Evolutionary conservation across 768 basidiomycete genomes (phyloP).

Genomic region (Sporobolomyces pararoseus): DNA sequence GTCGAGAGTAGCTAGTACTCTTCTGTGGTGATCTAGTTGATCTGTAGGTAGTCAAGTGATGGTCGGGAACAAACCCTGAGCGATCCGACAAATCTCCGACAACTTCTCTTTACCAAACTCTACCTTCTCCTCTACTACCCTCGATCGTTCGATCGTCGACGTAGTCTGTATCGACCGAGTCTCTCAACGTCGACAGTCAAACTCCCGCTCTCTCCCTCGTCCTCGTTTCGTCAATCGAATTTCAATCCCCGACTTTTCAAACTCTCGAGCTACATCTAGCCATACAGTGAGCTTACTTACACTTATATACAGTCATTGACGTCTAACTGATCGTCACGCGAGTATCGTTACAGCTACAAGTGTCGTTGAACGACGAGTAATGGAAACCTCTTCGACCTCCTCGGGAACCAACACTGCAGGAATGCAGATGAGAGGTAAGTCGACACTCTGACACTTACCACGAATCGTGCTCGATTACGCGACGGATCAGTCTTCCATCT

Average conservation of each 20-base stretch:
- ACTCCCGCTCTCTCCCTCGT: not conserved
- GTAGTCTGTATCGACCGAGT: not conserved
- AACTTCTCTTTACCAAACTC: not conserved
- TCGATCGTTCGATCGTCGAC: too few species aligned
- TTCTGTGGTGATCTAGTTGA: too few species aligned
- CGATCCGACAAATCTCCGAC: too few species aligned
- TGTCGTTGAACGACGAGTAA: not conserved
- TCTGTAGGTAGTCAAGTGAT: too few species aligned
- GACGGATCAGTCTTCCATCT: not conserved
- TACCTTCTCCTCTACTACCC: not conserved
- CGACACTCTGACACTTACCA: not conserved
- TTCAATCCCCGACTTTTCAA: not conserved
- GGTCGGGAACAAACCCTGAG: too few species aligned
- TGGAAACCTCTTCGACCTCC: not conserved
- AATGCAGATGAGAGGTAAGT: slow-evolving; percentile 18
- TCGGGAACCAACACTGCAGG: not conserved
- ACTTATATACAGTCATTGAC: not conserved
- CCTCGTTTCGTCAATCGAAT: not conserved
- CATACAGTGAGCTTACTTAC: not conserved
- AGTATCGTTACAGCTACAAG: not conserved
- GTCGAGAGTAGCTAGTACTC: too few species aligned
- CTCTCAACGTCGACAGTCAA: not conserved
- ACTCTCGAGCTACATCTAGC: not conserved
- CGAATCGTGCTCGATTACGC: not conserved
- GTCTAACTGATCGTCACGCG: not conserved